Evolutionary conservation across 2,329 filamentous ascomycete species (phyloP).

Genomic region (Neurospora sp.): DNA sequence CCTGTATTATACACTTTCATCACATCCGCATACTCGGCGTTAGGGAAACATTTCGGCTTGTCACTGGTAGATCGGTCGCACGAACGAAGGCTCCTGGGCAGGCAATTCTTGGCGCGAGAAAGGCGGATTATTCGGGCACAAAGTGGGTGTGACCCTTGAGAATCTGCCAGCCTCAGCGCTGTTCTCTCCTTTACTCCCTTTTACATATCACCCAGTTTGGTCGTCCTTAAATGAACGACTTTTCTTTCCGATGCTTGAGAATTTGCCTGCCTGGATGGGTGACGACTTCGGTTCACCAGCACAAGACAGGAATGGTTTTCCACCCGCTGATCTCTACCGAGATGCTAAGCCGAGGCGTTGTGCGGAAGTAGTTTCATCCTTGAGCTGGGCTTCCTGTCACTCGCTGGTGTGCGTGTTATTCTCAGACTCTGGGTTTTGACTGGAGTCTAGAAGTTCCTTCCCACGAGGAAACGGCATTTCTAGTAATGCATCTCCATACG

Average conservation of each 20-base stretch:
- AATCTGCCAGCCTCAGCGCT: conserved; percentile 4
- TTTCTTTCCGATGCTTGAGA: background rate
- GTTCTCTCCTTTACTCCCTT: conserved; percentile 12
- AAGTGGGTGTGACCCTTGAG: background rate
- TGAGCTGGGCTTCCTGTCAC: background rate
- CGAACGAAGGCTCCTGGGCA: conserved; percentile 5
- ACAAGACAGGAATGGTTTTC: background rate
- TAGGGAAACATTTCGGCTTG: conserved; percentile 20
- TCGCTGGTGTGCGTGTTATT: background rate
- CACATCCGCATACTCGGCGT: conserved; percentile 29
- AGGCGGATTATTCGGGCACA: conserved; percentile 5
- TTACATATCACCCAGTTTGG: conserved; percentile 3
- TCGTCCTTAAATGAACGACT: background rate
- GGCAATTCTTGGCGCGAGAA: conserved; percentile 6
- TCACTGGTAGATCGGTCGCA: conserved; percentile 16
- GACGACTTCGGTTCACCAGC: background rate
- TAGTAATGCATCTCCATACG: background rate
- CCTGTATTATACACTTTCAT: conserved; percentile 26
- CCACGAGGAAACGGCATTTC: background rate
- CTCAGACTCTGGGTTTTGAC: background rate
- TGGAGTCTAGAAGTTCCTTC: background rate
- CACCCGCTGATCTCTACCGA: background rate
- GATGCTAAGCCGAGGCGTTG: background rate
- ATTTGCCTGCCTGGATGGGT: background rate
- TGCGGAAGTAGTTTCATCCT: background rate